Evolutionary conservation across 306 rosid genomes (phyloP).

Genomic region (Pyrus betulifolia): DNA sequence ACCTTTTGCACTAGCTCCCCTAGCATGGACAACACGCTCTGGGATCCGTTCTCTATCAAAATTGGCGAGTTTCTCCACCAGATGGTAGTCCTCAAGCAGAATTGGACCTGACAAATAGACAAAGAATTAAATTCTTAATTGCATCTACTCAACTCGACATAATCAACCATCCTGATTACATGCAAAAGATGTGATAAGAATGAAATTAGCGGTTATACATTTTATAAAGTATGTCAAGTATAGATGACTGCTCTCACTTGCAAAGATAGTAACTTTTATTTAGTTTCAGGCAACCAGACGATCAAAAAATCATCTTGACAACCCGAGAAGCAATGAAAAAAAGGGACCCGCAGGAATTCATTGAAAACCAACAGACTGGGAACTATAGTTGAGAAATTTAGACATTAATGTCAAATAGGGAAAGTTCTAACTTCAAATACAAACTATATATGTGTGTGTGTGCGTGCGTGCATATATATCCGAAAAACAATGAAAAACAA

Average conservation of each 20-base stretch:
- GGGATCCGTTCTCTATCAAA: conserved; percentile 88
- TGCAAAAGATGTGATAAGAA: neutral
- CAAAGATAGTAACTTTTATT: neutral
- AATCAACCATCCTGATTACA: neutral
- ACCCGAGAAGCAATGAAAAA: neutral
- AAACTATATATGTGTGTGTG: too few species aligned
- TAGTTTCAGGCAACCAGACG: neutral
- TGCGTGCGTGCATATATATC: too few species aligned
- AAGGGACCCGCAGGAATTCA: neutral
- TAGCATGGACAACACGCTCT: conserved; percentile 95
- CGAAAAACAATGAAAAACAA: neutral
- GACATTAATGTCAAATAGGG: neutral
- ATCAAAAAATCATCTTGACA: neutral
- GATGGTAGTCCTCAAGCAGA: conserved; percentile 90
- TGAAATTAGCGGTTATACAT: neutral
- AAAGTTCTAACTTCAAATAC: neutral
- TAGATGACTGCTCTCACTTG: neutral
- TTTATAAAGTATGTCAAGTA: neutral
- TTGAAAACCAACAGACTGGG: neutral
- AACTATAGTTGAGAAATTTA: neutral
- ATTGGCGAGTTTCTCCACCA: conserved; percentile 84
- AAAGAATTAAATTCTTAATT: neutral
- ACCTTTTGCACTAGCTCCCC: conserved; percentile 99
- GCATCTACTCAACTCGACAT: neutral
- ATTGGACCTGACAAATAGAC: conserved; percentile 64